Base-by-base conservation (phyloP, 768 basidiomycete genomes). In the Pisolithus albus region DNA sequence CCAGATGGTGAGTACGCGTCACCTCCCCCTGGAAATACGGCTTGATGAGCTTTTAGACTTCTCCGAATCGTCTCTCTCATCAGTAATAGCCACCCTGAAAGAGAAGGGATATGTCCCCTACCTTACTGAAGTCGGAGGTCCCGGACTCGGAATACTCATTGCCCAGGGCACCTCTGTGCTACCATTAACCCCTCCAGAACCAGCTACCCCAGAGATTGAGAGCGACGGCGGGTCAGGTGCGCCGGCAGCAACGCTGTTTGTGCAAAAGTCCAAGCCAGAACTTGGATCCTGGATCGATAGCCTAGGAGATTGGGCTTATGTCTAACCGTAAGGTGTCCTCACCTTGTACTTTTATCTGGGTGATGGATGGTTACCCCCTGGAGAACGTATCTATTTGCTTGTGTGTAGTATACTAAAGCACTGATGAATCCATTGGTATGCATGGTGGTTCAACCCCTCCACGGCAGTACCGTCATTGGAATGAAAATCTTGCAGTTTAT, bases 101-200 rank as follows among this genome's bases (percentile, higher is more conserved):
- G 53, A 57, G 5, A 57, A 65, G 50, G 52, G 21, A 37, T 63
- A 60, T 13, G 68, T 73, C 59, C 72, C 73, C 24, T 93, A 98
- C 76, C 74, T 91, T 59, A 94, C 95, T 34, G 81, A 88, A 51
- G 90, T 99, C 46, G 96, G 96, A 15, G 96, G 96, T 51, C 85
- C 83, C 58, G 95, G 95, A 9, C 78, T 95, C 16, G 95, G 95
- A 54, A 79, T 99, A 58, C 75, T 92, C 60, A 83, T 84, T 4
- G 82, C 80, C 21, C 75, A 78, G 24, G 47, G 55, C 21, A 19
- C 47, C 9, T 44, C 43, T 42, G 52, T 56, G 6, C 41, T 15
- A 42, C 36, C 8, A 52, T 52, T 34, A 38, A 71, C 72, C 4
- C 64, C 68, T 2, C 63, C 69, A 16, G 49, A 66, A 46, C 58